Evolutionary conservation across 257 asterid species (phyloP), one percentile per base, ranked within the genome.

Genomic region (Nicotiana attenuata): DNA sequence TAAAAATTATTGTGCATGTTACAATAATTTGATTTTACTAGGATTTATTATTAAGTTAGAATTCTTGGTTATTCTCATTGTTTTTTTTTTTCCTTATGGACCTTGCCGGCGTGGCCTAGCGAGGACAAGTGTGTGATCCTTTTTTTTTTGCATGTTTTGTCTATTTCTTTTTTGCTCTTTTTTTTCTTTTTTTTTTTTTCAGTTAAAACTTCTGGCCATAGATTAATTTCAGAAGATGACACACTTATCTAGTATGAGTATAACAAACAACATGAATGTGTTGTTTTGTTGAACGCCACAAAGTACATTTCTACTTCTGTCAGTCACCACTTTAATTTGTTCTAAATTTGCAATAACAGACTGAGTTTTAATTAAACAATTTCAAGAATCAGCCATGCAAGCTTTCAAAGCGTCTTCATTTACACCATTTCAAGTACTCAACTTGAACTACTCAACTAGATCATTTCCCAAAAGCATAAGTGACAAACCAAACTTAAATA

Each of bases 371-470:
- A n/a, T 24, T n/a, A 60, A 73, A 28, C 77, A 68, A 11, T 14
- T 47, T 71, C 35, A 17, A 14, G 10, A 15, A 5, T 15, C 87
- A 10, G 86, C 83, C 90, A 92, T 93, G 97, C 92, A 89, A 85
- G 92, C 91, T 86, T 83, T 93, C 66, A 84, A 64, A 82, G 89
- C 90, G 82, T 85, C 90, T 41, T 29, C 86, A 22, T 76, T 90
- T 60, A 69, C 89, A 15, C 75, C 82, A 41, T 80, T 75, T 66
- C 82, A 57, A 8, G 50, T 41, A 19, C 69, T 61, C 75, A 38
- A 77, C 65, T 59, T 60, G 81, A 76, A 56, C 81, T 57, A 56
- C 81, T 57, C 85, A 10, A 47, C 76, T 11, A 33, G 73, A 19
- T 35, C 55, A 63, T 65, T 77, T 29, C 50, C 81, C 24, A 77